phyloP scores from a whole-genome alignment of 2,329 filamentous ascomycete species.

The Didymella exigua region DNA sequence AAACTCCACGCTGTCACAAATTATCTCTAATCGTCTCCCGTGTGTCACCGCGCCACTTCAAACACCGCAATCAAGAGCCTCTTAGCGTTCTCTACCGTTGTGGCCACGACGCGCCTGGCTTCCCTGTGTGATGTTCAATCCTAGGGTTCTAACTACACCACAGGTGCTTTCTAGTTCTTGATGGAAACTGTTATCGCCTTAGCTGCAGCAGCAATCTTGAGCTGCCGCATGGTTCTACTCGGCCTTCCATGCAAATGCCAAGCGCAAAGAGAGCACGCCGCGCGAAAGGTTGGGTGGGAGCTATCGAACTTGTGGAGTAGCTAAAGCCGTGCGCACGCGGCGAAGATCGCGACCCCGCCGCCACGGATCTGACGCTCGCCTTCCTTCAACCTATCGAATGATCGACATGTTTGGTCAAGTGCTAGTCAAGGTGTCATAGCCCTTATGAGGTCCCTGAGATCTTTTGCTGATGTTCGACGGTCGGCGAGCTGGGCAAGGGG shows the following conservation, averaged over 20 bases:
- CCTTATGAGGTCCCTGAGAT: neutral
- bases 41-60: slow-evolving; percentile 19
- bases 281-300: neutral
- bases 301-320: slow-evolving; percentile 1
- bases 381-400: neutral
- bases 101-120: neutral
- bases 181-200: slow-evolving; percentile 20
- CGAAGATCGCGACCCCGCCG: slow-evolving; percentile 1
- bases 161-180: slow-evolving; percentile 16
- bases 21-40: too few relatives aligned
- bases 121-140: neutral
- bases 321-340: slow-evolving; percentile 4
- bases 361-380: neutral
- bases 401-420: neutral
- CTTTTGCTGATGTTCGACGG: neutral
- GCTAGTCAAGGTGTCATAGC: neutral
- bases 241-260: slow-evolving; percentile 5
- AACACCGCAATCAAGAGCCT: slow-evolving; percentile 23
- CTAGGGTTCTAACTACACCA: slow-evolving; percentile 8
- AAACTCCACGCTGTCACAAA: slow-evolving; percentile 14
- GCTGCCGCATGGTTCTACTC: slow-evolving; percentile 19
- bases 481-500: neutral
- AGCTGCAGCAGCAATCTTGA: slow-evolving; percentile 20
- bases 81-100: slow-evolving; percentile 11
- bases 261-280: neutral